phyloP scores from a whole-genome alignment of 2,329 filamentous ascomycete species.

The Calonectria crousiana region DNA sequence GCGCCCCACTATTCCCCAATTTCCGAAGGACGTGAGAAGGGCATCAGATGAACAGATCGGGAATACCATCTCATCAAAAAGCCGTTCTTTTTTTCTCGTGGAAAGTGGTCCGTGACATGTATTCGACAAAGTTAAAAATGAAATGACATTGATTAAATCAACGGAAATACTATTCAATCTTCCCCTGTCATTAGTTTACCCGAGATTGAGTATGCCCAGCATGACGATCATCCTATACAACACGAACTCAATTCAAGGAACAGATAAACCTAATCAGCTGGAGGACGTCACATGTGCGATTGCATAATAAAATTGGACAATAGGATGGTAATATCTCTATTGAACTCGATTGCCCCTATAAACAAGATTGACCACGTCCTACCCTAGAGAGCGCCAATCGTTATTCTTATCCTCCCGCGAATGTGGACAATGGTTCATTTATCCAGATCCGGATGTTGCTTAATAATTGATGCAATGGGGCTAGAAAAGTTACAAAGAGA shows the following conservation, averaged over 20 bases:
- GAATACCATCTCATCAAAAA: background rate
- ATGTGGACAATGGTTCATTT: background rate
- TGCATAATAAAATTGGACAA: background rate
- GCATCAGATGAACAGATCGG: background rate
- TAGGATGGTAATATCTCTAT: background rate
- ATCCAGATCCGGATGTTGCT: background rate
- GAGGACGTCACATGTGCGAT: background rate
- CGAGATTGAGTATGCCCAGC: background rate
- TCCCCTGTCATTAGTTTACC: background rate
- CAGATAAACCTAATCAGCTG: background rate
- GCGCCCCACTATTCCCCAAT: background rate
- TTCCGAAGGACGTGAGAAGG: background rate
- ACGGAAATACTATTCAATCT: background rate
- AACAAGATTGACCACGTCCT: background rate
- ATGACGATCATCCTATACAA: background rate
- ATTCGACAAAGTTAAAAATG: background rate
- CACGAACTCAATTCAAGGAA: background rate
- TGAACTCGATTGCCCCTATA: fast-evolving
- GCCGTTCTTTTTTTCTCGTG: background rate
- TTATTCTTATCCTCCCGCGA: background rate
- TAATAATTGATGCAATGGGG: background rate
- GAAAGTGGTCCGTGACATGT: background rate
- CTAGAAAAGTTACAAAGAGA: too few relatives aligned
- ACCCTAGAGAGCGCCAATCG: background rate
- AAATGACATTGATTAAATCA: background rate